Base-by-base conservation (phyloP, 2,329 filamentous ascomycete genomes). In the Penicillium sp. region DNA sequence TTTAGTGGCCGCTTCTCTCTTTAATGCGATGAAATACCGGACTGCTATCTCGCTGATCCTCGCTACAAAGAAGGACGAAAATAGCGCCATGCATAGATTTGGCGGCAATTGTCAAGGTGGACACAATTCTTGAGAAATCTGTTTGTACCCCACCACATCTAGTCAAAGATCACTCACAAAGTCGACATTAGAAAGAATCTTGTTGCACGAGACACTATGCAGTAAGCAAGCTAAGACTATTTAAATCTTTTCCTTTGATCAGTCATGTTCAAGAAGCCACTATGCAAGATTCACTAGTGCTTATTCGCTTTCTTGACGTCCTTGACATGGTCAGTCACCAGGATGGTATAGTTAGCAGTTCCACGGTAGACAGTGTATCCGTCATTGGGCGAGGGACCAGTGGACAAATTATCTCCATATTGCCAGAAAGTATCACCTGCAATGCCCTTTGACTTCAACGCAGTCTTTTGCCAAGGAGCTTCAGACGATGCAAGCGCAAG, bases 391-490 rank as follows among this genome's bases (percentile, higher is more conserved):
- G 54, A 56, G 10, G 43, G 28, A 5, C 26, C 54, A 49, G 42
- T 28, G 7, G 42, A 48, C 1, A 56, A 33, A 2, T 35, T n/a
- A n/a, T 56, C 54, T 30, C 54, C 54, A 7, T 56, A 56, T 38
- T 56, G 54, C 54, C 54, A 56, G 28, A 38, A 56, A 7, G 35
- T 37, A 37, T 56, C 54, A n/a, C 35, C 77, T 3, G 74, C 71
- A 2, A 79, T 65, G 48, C 73, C 75, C 3, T 68, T 73, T 0
- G 73, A 69, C 33, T 71, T 66, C 19, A 78, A 60, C 2, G 76
- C 68, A 0, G 74, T 77, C 33, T 71, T 53, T 59, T 79, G 73
- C 76, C 76, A 80, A 2, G 71, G 68, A 13, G 66, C 65, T 66
- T 75, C 69, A 14, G 51, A 71, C 45, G 1, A 45, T 28, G 61